Evolutionary conservation across 2,329 filamentous ascomycete genomes (phyloP).

Genomic region (Cordyceps tenuipes): DNA sequence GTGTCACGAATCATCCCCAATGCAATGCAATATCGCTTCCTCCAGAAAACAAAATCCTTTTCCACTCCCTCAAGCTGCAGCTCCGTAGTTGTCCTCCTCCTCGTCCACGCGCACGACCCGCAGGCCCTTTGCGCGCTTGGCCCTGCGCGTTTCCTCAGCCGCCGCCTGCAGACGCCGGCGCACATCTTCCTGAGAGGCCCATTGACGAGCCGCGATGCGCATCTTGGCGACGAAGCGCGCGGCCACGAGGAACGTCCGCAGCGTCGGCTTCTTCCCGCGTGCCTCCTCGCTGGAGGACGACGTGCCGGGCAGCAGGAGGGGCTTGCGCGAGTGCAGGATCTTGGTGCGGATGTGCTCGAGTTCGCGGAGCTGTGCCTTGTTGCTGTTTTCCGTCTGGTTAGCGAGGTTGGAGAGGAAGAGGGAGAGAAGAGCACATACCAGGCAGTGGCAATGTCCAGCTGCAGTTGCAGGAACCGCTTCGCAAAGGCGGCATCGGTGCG

Average conservation of each 20-base stretch:
- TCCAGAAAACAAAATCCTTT: background rate
- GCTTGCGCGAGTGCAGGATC: constrained; percentile 30
- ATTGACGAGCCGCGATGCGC: constrained; percentile 38
- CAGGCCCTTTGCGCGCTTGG: constrained; percentile 33
- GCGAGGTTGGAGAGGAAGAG: constrained; percentile 3
- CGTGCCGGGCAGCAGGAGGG: constrained; percentile 19
- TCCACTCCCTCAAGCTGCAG: background rate
- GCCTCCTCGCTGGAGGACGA: constrained; percentile 3
- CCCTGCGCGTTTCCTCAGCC: constrained; percentile 37
- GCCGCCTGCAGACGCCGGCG: constrained; percentile 40
- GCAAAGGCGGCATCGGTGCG: constrained; percentile 74
- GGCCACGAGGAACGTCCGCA: constrained; percentile 38
- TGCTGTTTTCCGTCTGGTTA: constrained; percentile 50
- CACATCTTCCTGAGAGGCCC: constrained; percentile 44
- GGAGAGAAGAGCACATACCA: constrained; percentile 57
- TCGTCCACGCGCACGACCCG: constrained; percentile 33
- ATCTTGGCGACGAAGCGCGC: constrained; percentile 46
- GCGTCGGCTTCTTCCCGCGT: constrained; percentile 21
- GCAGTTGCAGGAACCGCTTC: constrained; percentile 73
- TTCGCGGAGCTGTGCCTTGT: constrained; percentile 81
- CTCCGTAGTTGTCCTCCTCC: background rate
- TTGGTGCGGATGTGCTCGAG: constrained; percentile 65
- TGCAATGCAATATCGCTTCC: background rate
- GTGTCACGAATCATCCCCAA: background rate
- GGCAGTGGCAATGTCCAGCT: constrained; percentile 75